phyloP scores from a whole-genome alignment of 257 asterid genomes.

The Solanum bulbocastanum region DNA sequence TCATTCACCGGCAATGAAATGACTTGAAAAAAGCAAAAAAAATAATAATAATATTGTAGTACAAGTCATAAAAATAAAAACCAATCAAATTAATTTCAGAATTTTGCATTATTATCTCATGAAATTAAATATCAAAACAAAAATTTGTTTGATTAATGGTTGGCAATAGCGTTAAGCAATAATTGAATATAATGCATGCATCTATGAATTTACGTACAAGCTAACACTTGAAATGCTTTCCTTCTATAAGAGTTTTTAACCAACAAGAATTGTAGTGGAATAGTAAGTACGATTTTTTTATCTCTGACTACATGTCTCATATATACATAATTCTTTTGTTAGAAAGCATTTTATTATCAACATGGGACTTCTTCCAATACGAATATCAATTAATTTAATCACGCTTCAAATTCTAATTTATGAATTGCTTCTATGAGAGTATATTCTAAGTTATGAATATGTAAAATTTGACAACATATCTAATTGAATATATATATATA shows the following conservation, averaged over 20 bases:
- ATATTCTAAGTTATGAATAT: background rate
- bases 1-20: background rate
- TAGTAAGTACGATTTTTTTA: background rate
- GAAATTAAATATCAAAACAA: background rate
- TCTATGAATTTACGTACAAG: background rate
- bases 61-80: background rate
- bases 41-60: background rate
- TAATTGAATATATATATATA: background rate
- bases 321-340: background rate
- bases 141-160: background rate
- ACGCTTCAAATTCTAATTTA: background rate
- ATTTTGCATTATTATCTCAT: background rate
- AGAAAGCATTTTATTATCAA: background rate
- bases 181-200: background rate
- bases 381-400: background rate
- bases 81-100: background rate
- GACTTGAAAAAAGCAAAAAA: background rate
- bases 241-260: background rate
- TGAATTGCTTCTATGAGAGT: background rate
- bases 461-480: background rate
- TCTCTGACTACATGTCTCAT: fast-evolving
- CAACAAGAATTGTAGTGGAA: background rate
- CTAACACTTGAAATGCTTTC: background rate
- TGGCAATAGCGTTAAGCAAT: background rate
- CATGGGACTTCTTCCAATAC: background rate